Evolutionary conservation across 805 yeast genomes (phyloP), one percentile per base, ranked within the genome.

Genomic region (Henningerozyma blattae): DNA sequence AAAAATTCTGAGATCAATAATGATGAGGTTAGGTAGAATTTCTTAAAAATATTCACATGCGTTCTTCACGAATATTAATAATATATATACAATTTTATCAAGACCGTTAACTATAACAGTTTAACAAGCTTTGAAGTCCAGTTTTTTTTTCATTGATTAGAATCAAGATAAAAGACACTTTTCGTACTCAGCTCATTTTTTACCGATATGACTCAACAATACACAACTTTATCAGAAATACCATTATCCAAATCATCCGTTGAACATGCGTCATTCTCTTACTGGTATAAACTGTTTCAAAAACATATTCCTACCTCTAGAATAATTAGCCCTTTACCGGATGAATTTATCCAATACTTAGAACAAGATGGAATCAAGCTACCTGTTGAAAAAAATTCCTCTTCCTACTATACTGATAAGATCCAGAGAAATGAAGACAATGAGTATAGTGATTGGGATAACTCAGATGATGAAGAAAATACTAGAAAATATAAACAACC

Each of bases 401-500:
- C 51, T 18, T 59, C 57, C 1, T 42, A 44, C 29, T 54, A 55
- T 33, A 46, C 62, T 13, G 60, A 56, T 14, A 58, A 52, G 1
- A 45, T 55, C 2, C 44, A 47, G 13, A 58, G 64, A 7, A 54
- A 55, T 33, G 72, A 76, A 34, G 77, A 75, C 40, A 74, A 74
- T 39, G 85, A 77, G 22, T 80, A 80, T 50, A 74, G 84, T 41
- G 86, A 77, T 42, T 78, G 89, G 82, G 80, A 76, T 25, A 74
- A 65, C 1, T 69, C 59, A 3, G 62, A 55, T 2, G 59, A 54
- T 8, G 62, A 49, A 4, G 52, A 35, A 5, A 49, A 42, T 5
- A 10, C 17, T 6, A 26, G 30, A 9, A 15, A 18, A 17, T 8
- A 18, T 4, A 27, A 28, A 5, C 34, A 34, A 14, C 34, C 30